Evolutionary conservation across 768 basidiomycete genomes (phyloP), one percentile per base, ranked within the genome.

Genomic region (Ramaria rubella): DNA sequence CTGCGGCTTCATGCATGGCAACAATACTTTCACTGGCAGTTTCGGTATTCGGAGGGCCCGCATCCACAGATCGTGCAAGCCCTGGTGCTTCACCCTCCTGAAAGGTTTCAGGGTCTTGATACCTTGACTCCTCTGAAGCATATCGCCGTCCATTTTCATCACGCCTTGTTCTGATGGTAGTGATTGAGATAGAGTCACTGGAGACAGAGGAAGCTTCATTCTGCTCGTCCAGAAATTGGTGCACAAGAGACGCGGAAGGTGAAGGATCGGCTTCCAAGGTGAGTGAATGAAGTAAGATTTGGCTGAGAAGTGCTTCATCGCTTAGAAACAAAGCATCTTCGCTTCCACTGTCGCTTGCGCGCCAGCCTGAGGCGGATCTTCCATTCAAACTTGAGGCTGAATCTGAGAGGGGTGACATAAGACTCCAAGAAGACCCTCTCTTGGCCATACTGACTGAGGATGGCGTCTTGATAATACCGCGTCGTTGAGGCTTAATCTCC

Each of bases 291-390:
- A 56, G 36, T 1, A 56, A 29, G 24, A 56, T 38, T 33, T 56
- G 55, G 21, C 55, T 56, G 17, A 56, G 45, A 33, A 56, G 44
- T 19, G 55, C 55, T 49, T 56, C 55, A 23, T 56, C 55, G 45
- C 29, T 48, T 6, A 56, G 31, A 23, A 46, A 56, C 15, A 36
- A 49, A 6, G 31, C 31, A 45, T 49, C 43, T 2, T 49, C 55
- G 17, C 31, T 46, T 19, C 24, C 27, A 19, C 43, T 40, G 17
- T 23, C 30, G 9, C 38, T 44, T 54, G n/a, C 52, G 23, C 26
- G 29, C 29, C 26, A 30, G 33, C n/a, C n/a, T n/a, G n/a, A n/a
- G n/a, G n/a, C n/a, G n/a, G n/a, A n/a, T n/a, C n/a, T 42, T 44
- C 38, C 29, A 21, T 42, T 44, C 43, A 9, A n/a, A n/a, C n/a